Conservation (phyloP, 2,329 filamentous ascomycete genomes). For the Fusarium sp. region DNA sequence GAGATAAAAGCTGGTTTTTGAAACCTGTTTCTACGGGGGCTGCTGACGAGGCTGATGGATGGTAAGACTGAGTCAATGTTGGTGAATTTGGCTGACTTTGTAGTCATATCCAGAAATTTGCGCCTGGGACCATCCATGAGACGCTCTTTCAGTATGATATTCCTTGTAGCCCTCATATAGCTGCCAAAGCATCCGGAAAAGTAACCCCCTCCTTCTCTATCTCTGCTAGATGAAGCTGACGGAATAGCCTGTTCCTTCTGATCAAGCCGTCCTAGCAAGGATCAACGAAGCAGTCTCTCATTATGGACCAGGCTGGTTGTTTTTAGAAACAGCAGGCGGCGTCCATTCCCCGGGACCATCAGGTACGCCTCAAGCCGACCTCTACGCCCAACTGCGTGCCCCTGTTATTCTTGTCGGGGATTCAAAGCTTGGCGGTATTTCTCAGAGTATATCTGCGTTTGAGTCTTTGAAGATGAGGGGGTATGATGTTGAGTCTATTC, state of each 20-base stretch:
- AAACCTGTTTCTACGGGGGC: constrained; percentile 87
- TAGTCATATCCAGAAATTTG: constrained; percentile 71
- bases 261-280: constrained; percentile 61
- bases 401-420: constrained; percentile 82
- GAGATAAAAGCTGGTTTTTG: constrained; percentile 70
- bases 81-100: constrained; percentile 4
- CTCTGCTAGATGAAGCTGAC: background rate
- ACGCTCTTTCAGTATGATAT: constrained; percentile 79
- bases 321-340: constrained; percentile 85
- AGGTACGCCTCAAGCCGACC: constrained; percentile 79
- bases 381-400: constrained; percentile 78
- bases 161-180: constrained; percentile 82
- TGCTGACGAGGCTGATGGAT: constrained; percentile 74
- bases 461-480: constrained; percentile 82
- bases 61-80: constrained; percentile 50
- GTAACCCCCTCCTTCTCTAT: constrained; percentile 43
- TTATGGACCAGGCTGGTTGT: constrained; percentile 67
- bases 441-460: constrained; percentile 80
- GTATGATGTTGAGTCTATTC: constrained; percentile 77
- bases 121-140: constrained; percentile 59
- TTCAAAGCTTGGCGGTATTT: constrained; percentile 80
- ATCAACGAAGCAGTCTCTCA: constrained; percentile 53
- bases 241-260: constrained; percentile 60
- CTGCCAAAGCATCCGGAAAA: constrained; percentile 63
- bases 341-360: constrained; percentile 83